Evolutionary conservation across 2,329 filamentous ascomycete species (phyloP).

Genomic region (Lasiodiplodia sp.): DNA sequence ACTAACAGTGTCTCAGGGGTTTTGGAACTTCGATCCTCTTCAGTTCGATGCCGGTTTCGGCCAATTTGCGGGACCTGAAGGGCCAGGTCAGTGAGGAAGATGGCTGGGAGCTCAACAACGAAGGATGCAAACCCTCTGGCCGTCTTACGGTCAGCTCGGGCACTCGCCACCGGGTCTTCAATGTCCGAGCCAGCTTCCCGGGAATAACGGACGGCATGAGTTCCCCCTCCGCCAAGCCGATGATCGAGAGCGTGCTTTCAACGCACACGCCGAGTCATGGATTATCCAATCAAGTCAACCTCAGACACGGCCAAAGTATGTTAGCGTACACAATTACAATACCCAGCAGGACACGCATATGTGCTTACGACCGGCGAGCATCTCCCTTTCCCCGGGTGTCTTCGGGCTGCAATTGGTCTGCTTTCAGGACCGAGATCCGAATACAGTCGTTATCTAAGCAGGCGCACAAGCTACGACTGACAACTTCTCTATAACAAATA

Average conservation of each 20-base stretch:
- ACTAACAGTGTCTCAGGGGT: slow-evolving; percentile 18
- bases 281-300: not conserved
- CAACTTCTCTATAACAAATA: slow-evolving; percentile 4
- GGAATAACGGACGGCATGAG: not conserved
- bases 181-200: not conserved
- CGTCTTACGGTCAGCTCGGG: not conserved
- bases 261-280: not conserved
- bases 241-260: slow-evolving; percentile 15
- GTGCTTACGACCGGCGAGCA: not conserved
- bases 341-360: not conserved
- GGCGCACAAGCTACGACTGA: not conserved
- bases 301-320: not conserved
- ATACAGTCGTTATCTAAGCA: not conserved
- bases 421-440: not conserved
- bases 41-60: slow-evolving; percentile 29
- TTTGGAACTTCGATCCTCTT: slow-evolving; percentile 30
- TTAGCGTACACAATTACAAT: not conserved
- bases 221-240: not conserved
- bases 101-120: not conserved
- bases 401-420: not conserved
- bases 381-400: not conserved
- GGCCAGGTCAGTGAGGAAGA: slow-evolving; percentile 3
- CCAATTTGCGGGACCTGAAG: slow-evolving; percentile 16
- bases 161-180: not conserved
- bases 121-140: not conserved